These are phyloP conservation scores for Cladophialophora yegresii DNA, from an alignment of 2,329 filamentous ascomycete species.

Conservation along the genomic window DNA sequence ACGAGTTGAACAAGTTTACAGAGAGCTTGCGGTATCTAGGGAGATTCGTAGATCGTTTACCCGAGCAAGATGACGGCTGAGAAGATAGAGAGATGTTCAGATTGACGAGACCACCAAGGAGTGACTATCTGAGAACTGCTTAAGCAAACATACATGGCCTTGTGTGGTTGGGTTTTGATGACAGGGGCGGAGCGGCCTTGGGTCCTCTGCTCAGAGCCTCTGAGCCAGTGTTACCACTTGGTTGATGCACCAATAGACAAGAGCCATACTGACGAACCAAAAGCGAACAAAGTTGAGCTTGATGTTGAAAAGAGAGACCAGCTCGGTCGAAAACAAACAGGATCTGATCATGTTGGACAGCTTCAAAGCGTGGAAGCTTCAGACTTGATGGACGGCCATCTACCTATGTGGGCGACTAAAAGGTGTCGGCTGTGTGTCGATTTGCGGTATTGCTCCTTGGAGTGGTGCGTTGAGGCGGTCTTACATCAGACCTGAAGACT, in stretches of 20 bases:
- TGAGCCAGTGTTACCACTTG: neutral
- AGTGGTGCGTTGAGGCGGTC: conserved; percentile 11
- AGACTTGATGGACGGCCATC: neutral
- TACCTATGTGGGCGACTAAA: neutral
- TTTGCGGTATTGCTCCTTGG: neutral
- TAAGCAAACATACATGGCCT: conserved; percentile 7
- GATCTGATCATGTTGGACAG: neutral
- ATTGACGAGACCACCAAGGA: conserved; percentile 9
- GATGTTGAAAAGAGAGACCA: conserved; percentile 25
- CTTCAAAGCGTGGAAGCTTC: neutral
- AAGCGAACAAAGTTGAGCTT: conserved; percentile 18
- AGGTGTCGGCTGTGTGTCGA: neutral
- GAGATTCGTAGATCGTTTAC: conserved; percentile 32
- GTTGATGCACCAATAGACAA: neutral
- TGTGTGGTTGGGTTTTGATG: neutral
- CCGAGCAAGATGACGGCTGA: conserved; percentile 3
- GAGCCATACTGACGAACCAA: neutral
- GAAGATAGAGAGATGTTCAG: neutral
- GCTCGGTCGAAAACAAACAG: conserved; percentile 17
- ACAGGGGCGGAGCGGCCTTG: neutral
- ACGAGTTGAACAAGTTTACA: conserved; percentile 42
- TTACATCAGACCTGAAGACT: conserved; percentile 21
- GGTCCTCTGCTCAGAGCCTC: neutral
- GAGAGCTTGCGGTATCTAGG: conserved; percentile 42
- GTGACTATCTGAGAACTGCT: conserved; percentile 22